Base-by-base conservation (phyloP, 495 filamentous ascomycete genomes). In the Penicillium chermesinum region DNA sequence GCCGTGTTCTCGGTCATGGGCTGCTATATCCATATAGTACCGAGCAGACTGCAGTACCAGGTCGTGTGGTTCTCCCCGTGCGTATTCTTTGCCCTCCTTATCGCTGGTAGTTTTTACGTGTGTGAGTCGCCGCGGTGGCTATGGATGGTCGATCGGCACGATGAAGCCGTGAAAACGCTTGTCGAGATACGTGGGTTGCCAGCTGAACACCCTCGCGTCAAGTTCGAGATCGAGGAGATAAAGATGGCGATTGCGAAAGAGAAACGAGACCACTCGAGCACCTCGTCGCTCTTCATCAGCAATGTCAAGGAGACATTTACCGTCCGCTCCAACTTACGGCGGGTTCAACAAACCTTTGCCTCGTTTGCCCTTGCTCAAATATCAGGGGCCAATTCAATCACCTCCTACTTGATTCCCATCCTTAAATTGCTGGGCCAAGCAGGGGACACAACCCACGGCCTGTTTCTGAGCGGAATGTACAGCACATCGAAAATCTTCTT, bases 71-170 rank as follows among this genome's bases (percentile, higher is more conserved):
- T 59, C 20, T 21, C 46, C 0, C 49, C 49, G 0, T 41, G 27
- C 25, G 49, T 59, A 7, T 53, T 55, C 16, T 36, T 59, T 37
- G 15, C 30, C 10, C 21, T 59, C 0, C 44, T 36, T 18, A 41
- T 59, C 14, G 14, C 42, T 0, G 49, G 41, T 8, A 59, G 53
- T 17, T 59, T 59, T 33, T 56, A 50, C 21, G 9, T 59, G 15
- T 19, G 34, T 7, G 77, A 83, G 35, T 68, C 64, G 0, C 68
- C 68, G 4, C 54, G 68, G 7, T 68, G 56, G 58, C 45, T 68
- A n/a, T 30, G 61, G 13, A 32, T 60, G 41, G 22, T 44, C 8
- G 48, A 49, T 15, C 51, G 62, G 2, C 33, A 63, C 13, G 58
- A 62, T 13, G 57, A 69, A 36, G 66, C 66, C 3, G 40, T 60